Conservation (phyloP, 305 asterid species). For the Caryopteris hybrid region DNA sequence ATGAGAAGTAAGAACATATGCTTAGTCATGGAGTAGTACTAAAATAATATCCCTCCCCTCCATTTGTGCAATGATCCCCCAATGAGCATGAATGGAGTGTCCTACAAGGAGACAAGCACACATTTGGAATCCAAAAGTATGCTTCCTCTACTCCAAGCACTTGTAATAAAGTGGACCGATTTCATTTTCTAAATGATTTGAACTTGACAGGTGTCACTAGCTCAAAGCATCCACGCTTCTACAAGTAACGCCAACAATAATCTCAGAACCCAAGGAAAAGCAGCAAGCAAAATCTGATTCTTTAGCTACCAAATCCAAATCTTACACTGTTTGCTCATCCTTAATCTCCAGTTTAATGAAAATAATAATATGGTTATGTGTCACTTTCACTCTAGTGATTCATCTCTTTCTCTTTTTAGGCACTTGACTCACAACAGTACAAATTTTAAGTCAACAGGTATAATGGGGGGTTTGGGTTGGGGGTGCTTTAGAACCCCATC, state of each 20-base stretch:
- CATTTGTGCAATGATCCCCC: not conserved
- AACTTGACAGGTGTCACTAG: slow-evolving; percentile 23
- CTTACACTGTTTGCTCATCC: not conserved
- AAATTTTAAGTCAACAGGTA: not conserved
- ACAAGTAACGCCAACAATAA: not conserved
- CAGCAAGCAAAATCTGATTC: slow-evolving; percentile 19
- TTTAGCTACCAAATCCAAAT: slow-evolving; percentile 26
- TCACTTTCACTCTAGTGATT: slow-evolving; percentile 13
- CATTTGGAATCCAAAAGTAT: slow-evolving; percentile 27
- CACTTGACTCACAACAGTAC: not conserved
- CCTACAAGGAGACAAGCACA: slow-evolving; percentile 20
- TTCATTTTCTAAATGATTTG: not conserved
- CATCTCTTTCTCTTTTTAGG: not conserved
- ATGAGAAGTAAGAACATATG: slow-evolving; percentile 22
- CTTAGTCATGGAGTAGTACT: not conserved
- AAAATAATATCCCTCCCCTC: not conserved
- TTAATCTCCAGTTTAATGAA: slow-evolving; percentile 1
- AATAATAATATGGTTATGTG: not conserved
- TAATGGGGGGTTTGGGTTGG: not conserved
- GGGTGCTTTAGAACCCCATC: too few relatives aligned
- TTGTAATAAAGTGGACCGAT: not conserved
- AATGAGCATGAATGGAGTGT: slow-evolving; percentile 1
- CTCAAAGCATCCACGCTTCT: slow-evolving; percentile 16
- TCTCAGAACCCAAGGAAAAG: not conserved
- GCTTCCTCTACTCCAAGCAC: slow-evolving; percentile 35